Conservation (phyloP, 441 rosid genomes). For the Viola pubescens region DNA sequence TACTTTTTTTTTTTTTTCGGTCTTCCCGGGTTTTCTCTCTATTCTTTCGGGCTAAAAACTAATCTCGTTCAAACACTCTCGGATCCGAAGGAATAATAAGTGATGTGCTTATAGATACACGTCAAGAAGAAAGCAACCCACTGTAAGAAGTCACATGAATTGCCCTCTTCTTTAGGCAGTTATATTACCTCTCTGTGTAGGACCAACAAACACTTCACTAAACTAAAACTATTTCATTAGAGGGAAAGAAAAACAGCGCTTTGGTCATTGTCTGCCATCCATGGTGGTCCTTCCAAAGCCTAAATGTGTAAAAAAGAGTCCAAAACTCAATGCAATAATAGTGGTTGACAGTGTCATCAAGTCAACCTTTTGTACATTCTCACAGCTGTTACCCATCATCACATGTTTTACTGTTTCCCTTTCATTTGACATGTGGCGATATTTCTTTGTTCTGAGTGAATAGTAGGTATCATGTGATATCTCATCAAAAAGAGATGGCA, state of each 20-base stretch:
- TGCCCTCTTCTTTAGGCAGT: constrained; percentile 7
- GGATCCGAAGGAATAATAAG: background rate
- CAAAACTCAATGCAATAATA: constrained; percentile 23
- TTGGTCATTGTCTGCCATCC: constrained; percentile 23
- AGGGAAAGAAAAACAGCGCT: background rate
- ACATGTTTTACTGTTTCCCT: background rate
- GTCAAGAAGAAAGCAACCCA: constrained; percentile 12
- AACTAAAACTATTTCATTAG: background rate
- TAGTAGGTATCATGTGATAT: too few relatives aligned
- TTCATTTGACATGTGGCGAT: constrained; percentile 6
- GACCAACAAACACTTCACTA: background rate
- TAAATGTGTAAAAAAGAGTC: background rate
- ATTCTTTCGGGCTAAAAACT: too few relatives aligned
- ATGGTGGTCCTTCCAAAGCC: constrained; percentile 26
- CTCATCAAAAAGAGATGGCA: too few relatives aligned
- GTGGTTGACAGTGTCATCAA: constrained; percentile 26
- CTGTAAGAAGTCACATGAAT: constrained; percentile 14
- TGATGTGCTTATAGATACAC: constrained; percentile 27
- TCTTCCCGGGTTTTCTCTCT: too few relatives aligned
- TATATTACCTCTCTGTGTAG: constrained; percentile 17
- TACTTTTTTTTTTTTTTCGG: too few relatives aligned
- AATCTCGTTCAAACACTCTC: too few relatives aligned
- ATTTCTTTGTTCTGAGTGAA: too few relatives aligned
- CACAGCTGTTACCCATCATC: constrained; percentile 40
- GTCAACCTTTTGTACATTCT: constrained; percentile 34